These are phyloP conservation scores for Talaromyces sp. DNA, from an alignment of 2,329 filamentous ascomycete species.

Conservation along the genomic window DNA sequence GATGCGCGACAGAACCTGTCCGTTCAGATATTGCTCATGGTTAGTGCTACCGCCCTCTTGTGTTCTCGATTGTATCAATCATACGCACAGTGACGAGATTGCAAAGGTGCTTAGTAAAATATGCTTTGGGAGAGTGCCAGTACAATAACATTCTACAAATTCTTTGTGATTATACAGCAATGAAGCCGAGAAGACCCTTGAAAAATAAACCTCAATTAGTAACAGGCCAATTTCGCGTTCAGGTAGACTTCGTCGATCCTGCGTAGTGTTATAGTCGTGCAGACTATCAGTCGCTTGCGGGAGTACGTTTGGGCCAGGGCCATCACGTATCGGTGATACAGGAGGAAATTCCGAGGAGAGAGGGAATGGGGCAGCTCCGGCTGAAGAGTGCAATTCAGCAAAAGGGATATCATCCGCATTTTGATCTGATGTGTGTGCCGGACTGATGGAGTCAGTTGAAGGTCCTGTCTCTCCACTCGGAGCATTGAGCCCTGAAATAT, in stretches of 20 bases:
- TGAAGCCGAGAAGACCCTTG: conserved; percentile 11
- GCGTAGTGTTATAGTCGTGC: not conserved
- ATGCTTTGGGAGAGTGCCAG: conserved; percentile 10
- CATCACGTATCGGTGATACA: not conserved
- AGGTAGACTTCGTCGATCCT: conserved; percentile 2
- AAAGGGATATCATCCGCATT: not conserved
- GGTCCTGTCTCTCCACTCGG: not conserved
- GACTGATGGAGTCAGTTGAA: not conserved
- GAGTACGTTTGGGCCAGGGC: not conserved
- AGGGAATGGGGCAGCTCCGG: not conserved
- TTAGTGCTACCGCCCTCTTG: not conserved
- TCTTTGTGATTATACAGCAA: conserved; percentile 7
- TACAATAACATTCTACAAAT: conserved; percentile 9
- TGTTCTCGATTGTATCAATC: not conserved
- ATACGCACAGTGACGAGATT: conserved; percentile 14
- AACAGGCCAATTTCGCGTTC: conserved; percentile 11
- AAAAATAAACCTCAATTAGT: conserved; percentile 13
- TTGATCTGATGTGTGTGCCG: not conserved
- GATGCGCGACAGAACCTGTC: not conserved
- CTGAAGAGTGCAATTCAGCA: not conserved
- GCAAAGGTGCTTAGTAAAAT: conserved; percentile 10
- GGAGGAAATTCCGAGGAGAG: not conserved
- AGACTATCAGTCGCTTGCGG: not conserved
- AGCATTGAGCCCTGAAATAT: not conserved
- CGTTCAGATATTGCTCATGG: not conserved